Conservation (phyloP, 83 land plant species). For the Picea engelmannii region DNA sequence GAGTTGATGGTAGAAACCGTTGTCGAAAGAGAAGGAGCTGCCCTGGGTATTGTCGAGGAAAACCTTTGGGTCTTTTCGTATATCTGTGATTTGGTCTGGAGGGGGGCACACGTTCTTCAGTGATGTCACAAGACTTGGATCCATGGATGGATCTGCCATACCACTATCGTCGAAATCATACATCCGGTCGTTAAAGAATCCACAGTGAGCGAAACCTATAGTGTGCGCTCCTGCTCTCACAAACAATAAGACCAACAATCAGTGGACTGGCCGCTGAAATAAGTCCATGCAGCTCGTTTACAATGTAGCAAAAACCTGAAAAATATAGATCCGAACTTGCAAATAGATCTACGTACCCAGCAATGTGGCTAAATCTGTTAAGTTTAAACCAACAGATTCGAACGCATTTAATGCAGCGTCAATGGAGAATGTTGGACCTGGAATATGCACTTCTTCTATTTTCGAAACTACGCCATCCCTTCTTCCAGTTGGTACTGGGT, state of each 20-base stretch:
- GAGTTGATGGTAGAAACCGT: constrained; percentile 26
- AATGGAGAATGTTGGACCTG: constrained; percentile 24
- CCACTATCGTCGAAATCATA: constrained; percentile 41
- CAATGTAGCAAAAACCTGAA: not conserved
- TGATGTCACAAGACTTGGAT: not conserved
- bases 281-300: not conserved
- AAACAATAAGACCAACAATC: not conserved
- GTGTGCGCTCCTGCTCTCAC: constrained; percentile 40
- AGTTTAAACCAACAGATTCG: constrained; percentile 16
- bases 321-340: not conserved
- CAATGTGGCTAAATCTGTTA: constrained; percentile 31
- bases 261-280: not conserved
- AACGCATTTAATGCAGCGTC: constrained; percentile 17
- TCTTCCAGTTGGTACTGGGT: constrained; percentile 27
- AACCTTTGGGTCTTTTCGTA: constrained; percentile 15
- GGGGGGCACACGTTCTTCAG: constrained; percentile 29
- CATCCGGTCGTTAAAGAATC: constrained; percentile 35
- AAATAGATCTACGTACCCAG: constrained; percentile 19
- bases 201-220: constrained; percentile 43
- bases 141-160: constrained; percentile 32
- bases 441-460: constrained; percentile 19
- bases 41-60: constrained; percentile 19
- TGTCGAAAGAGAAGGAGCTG: constrained; percentile 21
- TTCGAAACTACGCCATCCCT: constrained; percentile 32
- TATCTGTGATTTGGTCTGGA: not conserved